Evolutionary conservation across 345 rosid genomes (phyloP).

Genomic region (Eucalyptus pauciflora): DNA sequence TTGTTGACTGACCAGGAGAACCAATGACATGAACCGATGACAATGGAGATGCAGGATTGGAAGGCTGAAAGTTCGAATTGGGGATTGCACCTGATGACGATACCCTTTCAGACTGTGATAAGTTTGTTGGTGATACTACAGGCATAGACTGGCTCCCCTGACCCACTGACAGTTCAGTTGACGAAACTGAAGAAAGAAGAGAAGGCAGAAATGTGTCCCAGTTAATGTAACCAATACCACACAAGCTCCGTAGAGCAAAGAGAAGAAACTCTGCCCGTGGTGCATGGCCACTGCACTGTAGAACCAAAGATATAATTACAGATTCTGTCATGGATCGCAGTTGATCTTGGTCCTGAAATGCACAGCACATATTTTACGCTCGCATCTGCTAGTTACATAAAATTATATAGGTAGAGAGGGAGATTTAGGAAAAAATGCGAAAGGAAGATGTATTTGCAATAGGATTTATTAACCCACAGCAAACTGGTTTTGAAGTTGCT

Average conservation of each 20-base stretch:
- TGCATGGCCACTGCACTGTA: slow-evolving; percentile 73
- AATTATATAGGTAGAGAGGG: background rate
- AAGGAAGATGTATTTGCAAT: background rate
- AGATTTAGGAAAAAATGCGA: background rate
- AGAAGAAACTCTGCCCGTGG: slow-evolving; percentile 92
- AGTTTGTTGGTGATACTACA: slow-evolving; percentile 39
- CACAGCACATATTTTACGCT: background rate
- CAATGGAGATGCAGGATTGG: slow-evolving; percentile 52
- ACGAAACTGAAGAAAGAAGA: slow-evolving; percentile 76
- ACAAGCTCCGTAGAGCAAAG: slow-evolving; percentile 72
- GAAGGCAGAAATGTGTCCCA: slow-evolving; percentile 85
- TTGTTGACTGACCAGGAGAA: slow-evolving; percentile 59
- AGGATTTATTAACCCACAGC: slow-evolving; percentile 20
- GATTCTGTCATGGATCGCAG: slow-evolving; percentile 72
- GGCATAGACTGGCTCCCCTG: slow-evolving; percentile 54
- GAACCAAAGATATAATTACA: slow-evolving; percentile 65
- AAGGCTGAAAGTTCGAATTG: slow-evolving; percentile 46
- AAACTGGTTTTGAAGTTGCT: slow-evolving; percentile 74
- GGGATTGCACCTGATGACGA: slow-evolving; percentile 32
- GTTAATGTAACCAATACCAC: slow-evolving; percentile 61
- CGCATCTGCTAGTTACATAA: background rate
- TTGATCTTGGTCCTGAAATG: slow-evolving; percentile 75
- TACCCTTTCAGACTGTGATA: slow-evolving; percentile 52
- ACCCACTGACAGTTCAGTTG: slow-evolving; percentile 49
- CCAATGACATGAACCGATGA: slow-evolving; percentile 69